Evolutionary conservation across 1,284 basidiomycete genomes (phyloP).

Genomic region (Leccinum holopus): DNA sequence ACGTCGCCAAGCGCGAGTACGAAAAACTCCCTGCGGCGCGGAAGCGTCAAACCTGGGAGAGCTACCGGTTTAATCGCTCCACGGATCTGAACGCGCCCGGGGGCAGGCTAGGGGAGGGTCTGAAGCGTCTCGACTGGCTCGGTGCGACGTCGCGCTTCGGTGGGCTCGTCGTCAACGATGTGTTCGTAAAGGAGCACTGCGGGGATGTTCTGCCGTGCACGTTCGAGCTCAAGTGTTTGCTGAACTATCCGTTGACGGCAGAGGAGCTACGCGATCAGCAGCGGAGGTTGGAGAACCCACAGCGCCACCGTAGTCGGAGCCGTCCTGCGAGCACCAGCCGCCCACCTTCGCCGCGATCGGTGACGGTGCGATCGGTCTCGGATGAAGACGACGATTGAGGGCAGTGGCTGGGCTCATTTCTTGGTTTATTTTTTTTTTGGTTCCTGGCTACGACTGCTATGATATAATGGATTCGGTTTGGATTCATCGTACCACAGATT

Average conservation of each 20-base stretch:
- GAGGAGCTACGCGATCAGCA: slow-evolving; percentile 51
- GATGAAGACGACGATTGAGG: slow-evolving; percentile 18
- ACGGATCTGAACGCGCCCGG: slow-evolving; percentile 62
- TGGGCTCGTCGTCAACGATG: slow-evolving; percentile 51
- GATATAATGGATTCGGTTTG: slow-evolving; percentile 4
- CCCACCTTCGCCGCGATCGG: slow-evolving; percentile 20
- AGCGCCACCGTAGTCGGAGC: slow-evolving; percentile 24
- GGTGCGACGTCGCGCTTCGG: slow-evolving; percentile 56
- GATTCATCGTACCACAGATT: slow-evolving; percentile 20
- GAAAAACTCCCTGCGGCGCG: slow-evolving; percentile 37
- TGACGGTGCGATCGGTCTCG: slow-evolving; percentile 12
- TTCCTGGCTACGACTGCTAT: slow-evolving; percentile 1
- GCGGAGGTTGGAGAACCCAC: slow-evolving; percentile 31
- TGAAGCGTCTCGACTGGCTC: slow-evolving; percentile 66
- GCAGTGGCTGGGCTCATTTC: not conserved
- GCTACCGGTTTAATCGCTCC: slow-evolving; percentile 66
- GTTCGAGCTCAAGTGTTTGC: slow-evolving; percentile 56
- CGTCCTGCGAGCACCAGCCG: slow-evolving; percentile 11
- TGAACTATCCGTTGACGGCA: slow-evolving; percentile 46
- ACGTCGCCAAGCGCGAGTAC: slow-evolving; percentile 52
- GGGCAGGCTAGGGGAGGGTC: slow-evolving; percentile 56
- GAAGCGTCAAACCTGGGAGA: slow-evolving; percentile 43
- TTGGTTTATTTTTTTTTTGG: not conserved
- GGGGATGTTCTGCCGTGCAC: slow-evolving; percentile 55
- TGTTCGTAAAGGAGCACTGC: slow-evolving; percentile 43